Conservation (phyloP, 495 filamentous ascomycete genomes). For the Neurospora sp. region DNA sequence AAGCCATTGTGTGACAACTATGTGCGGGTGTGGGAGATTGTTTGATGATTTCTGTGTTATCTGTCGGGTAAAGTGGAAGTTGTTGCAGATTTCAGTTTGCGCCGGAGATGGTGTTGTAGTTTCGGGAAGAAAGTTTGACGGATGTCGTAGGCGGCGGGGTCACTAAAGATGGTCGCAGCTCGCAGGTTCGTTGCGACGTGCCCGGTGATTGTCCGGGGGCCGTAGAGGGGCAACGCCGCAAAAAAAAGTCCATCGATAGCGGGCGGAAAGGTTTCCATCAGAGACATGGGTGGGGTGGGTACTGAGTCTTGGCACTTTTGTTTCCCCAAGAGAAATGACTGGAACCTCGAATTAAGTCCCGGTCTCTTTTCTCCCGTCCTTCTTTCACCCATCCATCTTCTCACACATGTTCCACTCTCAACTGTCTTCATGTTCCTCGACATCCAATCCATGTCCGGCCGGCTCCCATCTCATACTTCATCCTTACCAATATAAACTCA, state of each 20-base stretch:
- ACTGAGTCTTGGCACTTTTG: not conserved
- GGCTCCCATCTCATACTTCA: not conserved
- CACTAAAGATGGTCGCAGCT: not conserved
- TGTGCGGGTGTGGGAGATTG: not conserved
- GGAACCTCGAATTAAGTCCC: not conserved
- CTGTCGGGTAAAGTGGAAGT: not conserved
- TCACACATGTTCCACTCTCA: not conserved
- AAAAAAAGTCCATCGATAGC: not conserved
- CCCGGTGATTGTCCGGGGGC: not conserved
- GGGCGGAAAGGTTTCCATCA: not conserved
- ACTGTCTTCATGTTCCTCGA: not conserved
- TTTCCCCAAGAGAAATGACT: not conserved
- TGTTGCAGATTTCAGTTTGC: not conserved
- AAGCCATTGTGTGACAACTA: conserved; percentile 10
- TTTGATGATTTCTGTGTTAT: not conserved
- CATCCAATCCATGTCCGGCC: not conserved
- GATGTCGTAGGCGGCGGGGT: not conserved
- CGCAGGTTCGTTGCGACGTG: not conserved
- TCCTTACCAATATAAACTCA: not conserved
- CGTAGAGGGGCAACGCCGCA: not conserved
- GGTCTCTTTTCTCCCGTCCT: not conserved
- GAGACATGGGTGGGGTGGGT: not conserved
- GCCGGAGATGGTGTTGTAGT: not conserved
- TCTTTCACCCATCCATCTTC: not conserved
- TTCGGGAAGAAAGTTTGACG: not conserved